phyloP scores from a whole-genome alignment of 164 flowering plant species.

The Dillenia suffruticosa region DNA sequence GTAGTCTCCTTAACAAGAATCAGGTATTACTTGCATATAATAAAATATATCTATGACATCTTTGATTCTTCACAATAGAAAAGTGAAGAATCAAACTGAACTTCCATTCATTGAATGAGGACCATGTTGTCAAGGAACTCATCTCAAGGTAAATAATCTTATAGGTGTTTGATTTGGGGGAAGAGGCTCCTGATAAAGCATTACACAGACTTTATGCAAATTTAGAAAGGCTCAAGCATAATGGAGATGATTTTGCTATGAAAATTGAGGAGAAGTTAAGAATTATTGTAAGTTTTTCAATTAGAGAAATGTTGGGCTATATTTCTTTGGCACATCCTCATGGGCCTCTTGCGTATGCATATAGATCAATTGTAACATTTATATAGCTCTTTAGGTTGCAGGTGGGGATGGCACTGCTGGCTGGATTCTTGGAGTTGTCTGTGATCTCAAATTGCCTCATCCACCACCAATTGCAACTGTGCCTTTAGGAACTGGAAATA shows the following conservation, averaged over 20 bases:
- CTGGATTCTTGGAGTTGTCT: conserved; percentile 91
- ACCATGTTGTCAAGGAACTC: too few species aligned
- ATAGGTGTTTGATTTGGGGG: conserved; percentile 78
- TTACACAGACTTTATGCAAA: conserved; percentile 45
- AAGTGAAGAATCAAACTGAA: too few species aligned
- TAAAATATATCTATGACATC: too few species aligned
- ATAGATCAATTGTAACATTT: not conserved
- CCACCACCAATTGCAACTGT: conserved; percentile 92
- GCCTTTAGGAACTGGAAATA: conserved; percentile 94
- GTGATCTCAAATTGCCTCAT: conserved; percentile 73
- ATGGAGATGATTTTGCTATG: conserved; percentile 37
- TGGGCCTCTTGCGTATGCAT: not conserved
- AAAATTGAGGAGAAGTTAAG: conserved; percentile 52
- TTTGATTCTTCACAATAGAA: not conserved
- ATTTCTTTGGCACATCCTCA: too few species aligned
- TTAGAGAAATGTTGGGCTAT: not conserved
- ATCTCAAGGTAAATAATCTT: conserved; percentile 1
- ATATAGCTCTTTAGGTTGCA: conserved; percentile 59
- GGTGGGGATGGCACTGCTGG: conserved; percentile 98
- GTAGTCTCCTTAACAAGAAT: conserved; percentile 50
- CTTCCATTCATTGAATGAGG: too few species aligned
- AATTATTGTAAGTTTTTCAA: conserved; percentile 59
- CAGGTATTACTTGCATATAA: conserved; percentile 38
- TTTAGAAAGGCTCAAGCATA: conserved; percentile 43
- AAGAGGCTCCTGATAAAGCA: conserved; percentile 66